Evolutionary conservation across 2,329 filamentous ascomycete species (phyloP).

Genomic region (Verticillium zaregamsianum): DNA sequence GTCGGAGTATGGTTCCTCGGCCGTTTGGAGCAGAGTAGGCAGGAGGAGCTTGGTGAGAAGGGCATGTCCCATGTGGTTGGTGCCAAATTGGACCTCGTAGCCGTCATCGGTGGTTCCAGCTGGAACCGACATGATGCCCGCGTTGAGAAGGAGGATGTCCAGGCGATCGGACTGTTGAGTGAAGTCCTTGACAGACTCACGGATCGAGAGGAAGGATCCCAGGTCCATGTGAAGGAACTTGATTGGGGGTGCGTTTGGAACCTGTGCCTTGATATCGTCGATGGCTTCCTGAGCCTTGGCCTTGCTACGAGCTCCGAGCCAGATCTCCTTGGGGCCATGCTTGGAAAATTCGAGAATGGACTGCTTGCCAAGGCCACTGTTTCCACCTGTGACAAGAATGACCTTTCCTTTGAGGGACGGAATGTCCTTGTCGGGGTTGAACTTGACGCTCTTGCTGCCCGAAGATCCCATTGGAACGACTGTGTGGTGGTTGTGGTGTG

Average conservation of each 20-base stretch:
- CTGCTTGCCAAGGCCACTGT: constrained; percentile 1
- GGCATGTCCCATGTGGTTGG: constrained; percentile 45
- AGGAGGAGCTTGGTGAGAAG: constrained; percentile 34
- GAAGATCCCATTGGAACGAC: neutral
- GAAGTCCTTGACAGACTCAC: constrained; percentile 30
- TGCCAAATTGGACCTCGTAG: constrained; percentile 44
- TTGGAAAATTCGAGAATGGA: neutral
- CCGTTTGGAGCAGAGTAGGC: constrained; percentile 18
- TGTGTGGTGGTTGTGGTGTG: no score
- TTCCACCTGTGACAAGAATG: constrained; percentile 48
- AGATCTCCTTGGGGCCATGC: constrained; percentile 48
- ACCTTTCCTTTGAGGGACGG: constrained; percentile 40
- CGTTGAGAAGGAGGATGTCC: constrained; percentile 34
- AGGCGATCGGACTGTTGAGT: constrained; percentile 24
- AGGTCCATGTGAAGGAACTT: constrained; percentile 38
- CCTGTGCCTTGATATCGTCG: constrained; percentile 23
- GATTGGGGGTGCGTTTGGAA: constrained; percentile 5
- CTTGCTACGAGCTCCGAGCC: constrained; percentile 44
- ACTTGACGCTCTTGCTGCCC: neutral
- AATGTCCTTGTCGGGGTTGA: constrained; percentile 29
- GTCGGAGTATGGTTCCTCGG: constrained; percentile 9
- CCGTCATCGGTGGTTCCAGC: constrained; percentile 36
- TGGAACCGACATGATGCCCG: constrained; percentile 28
- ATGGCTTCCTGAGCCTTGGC: constrained; percentile 30
- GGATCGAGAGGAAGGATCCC: constrained; percentile 35